phyloP scores from a whole-genome alignment of 805 yeast genomes.

The Kurtzmaniella cleridarum region DNA sequence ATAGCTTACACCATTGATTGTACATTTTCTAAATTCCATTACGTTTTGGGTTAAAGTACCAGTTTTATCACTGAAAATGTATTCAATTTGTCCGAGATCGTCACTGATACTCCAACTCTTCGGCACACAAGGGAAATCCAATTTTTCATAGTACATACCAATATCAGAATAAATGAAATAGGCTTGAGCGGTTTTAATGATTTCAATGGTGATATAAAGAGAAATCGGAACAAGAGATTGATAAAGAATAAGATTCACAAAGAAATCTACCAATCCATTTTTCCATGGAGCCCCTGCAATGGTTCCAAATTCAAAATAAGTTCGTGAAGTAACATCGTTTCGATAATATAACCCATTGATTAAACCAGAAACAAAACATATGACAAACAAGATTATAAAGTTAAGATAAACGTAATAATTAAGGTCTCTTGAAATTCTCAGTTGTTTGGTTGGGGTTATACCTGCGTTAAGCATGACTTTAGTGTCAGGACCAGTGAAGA shows the following conservation, averaged over 20 bases:
- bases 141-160: slow-evolving; percentile 57
- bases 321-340: slow-evolving; percentile 44
- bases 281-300: slow-evolving; percentile 59
- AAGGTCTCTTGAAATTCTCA: slow-evolving; percentile 68
- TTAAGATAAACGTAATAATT: slow-evolving; percentile 66
- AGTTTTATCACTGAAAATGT: slow-evolving; percentile 78
- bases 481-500: slow-evolving; percentile 74
- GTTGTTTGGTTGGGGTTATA: slow-evolving; percentile 69
- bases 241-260: slow-evolving; percentile 70
- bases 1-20: slow-evolving; percentile 66
- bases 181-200: slow-evolving; percentile 78
- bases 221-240: slow-evolving; percentile 83
- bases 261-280: slow-evolving; percentile 68
- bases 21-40: slow-evolving; percentile 81
- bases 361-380: slow-evolving; percentile 67
- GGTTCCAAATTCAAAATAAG: slow-evolving; percentile 65
- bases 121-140: slow-evolving; percentile 81
- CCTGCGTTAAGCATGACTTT: slow-evolving; percentile 81
- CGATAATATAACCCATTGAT: slow-evolving; percentile 65
- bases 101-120: slow-evolving; percentile 83
- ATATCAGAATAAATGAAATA: slow-evolving; percentile 74
- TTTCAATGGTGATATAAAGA: slow-evolving; percentile 74
- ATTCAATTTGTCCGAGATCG: slow-evolving; percentile 82
- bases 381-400: slow-evolving; percentile 54
- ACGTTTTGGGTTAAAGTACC: slow-evolving; percentile 81